Percentiles rank a stretch among this genome's conserved stretches.
Conservation (phyloP, 2,329 filamentous ascomycete species). For the Aureobasidium lini region DNA sequence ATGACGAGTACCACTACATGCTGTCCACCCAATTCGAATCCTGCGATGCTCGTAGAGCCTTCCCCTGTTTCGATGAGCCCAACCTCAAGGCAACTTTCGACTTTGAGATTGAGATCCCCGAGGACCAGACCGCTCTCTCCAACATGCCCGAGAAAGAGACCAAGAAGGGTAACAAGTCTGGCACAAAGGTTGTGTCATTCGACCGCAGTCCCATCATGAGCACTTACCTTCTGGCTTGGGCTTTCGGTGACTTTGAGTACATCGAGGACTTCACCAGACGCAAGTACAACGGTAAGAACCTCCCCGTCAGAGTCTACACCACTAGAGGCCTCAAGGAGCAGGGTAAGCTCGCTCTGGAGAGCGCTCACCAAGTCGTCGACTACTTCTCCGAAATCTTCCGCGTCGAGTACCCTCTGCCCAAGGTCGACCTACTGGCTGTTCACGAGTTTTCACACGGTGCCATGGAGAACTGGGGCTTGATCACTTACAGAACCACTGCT, state of each 20-base stretch:
- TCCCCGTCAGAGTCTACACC: constrained; percentile 93
- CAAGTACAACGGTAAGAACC: constrained; percentile 80
- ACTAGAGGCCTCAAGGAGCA: constrained; percentile 91
- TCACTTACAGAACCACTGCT: constrained; percentile 86
- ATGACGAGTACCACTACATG: constrained; percentile 56
- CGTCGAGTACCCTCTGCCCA: constrained; percentile 87
- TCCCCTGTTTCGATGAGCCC: constrained; percentile 97
- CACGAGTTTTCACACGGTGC: constrained; percentile 81
- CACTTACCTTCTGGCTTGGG: constrained; percentile 84
- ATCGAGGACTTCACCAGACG: constrained; percentile 85
- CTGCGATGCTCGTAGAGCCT: constrained; percentile 87
- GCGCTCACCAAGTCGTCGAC: constrained; percentile 88
- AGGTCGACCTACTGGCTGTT: constrained; percentile 82
- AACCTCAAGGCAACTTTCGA: constrained; percentile 96
- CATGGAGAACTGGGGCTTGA: constrained; percentile 95
- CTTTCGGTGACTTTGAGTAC: constrained; percentile 93
- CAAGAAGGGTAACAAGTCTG: constrained; percentile 59
- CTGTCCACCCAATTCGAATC: constrained; percentile 97
- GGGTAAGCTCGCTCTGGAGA: constrained; percentile 79
- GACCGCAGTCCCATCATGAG: constrained; percentile 85
- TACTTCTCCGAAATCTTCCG: constrained; percentile 94
- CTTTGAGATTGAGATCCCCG: constrained; percentile 83
- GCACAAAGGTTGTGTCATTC: constrained; percentile 62
- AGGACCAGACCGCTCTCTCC: constrained; percentile 79
- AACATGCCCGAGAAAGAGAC: constrained; percentile 87